A percentile compares a stretch with the other conserved stretches of the same genome.
These are phyloP conservation scores for Blastocrithidia nonstop DNA, from an alignment of 208 protist species.

Conservation along the genomic window DNA sequence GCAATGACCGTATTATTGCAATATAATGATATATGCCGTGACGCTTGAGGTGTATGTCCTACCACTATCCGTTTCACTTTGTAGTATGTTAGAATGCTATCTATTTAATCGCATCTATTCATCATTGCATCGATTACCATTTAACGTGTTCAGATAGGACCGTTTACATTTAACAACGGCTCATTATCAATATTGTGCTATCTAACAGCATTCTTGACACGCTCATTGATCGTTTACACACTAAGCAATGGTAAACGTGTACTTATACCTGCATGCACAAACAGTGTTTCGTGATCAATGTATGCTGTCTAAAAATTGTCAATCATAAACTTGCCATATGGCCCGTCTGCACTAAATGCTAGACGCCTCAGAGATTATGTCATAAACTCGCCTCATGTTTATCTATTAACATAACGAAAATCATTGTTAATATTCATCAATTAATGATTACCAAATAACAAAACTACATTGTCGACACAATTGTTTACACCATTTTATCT, in stretches of 20 bases:
- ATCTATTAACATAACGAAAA: slow-evolving; percentile 48
- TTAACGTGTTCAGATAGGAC: slow-evolving; percentile 55
- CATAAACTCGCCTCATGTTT: slow-evolving; percentile 35
- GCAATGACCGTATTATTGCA: slow-evolving; percentile 44
- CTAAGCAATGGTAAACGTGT: no score
- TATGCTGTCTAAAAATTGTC: slow-evolving; percentile 40
- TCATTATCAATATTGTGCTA: no score
- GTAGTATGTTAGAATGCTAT: slow-evolving; percentile 12
- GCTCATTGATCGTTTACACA: no score
- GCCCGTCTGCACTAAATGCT: slow-evolving; percentile 21
- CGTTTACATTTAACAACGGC: slow-evolving; percentile 19
- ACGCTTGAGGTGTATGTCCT: slow-evolving; percentile 49
- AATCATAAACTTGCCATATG: slow-evolving; percentile 43
- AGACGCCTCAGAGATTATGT: slow-evolving; percentile 17
- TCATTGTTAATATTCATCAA: slow-evolving; percentile 61
- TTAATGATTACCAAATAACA: slow-evolving; percentile 80
- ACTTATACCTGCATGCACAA: slow-evolving; percentile 71
- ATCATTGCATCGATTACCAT: slow-evolving; percentile 44
- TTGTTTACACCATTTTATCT: no score
- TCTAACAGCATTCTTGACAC: no score
- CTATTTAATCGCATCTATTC: slow-evolving; percentile 21
- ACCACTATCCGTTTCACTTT: slow-evolving; percentile 44
- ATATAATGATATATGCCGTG: slow-evolving; percentile 33
- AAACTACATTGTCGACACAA: slow-evolving; percentile 33
- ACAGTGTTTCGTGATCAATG: slow-evolving; percentile 26